Evolutionary conservation across 768 basidiomycete species (phyloP), one percentile per base, ranked within the genome.

Genomic region (Tulasnella sp.): DNA sequence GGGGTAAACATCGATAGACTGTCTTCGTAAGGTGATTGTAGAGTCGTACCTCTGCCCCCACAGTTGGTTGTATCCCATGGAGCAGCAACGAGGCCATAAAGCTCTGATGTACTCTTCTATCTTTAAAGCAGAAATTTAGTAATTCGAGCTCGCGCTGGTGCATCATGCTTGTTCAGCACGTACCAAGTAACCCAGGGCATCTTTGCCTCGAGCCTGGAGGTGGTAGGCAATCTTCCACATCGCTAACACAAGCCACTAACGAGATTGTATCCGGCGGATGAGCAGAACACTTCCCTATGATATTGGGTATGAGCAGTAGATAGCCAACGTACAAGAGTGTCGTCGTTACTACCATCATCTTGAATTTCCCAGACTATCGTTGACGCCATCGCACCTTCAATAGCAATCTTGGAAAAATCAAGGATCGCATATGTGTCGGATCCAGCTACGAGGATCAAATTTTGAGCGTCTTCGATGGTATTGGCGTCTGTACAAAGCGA

Each of bases 171-270:
- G 34, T 15, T 5, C 34, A 15, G 5, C 34, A 65, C 49, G 65
- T 3, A 71, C 66, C 60, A 63, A 61, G 52, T 67, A 72, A 17
- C 42, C 25, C 22, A 44, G 45, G 29, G 25, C 44, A 45, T 66
- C 62, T 62, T 68, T 62, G 24, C 76, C 76, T 49, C 74, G 70
- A 17, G 68, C 67, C 19, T 63, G 65, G 62, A 76, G 77, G 68
- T 80, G 80, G 64, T 82, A 79, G 0, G 71, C 75, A 7, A 81
- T 76, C 68, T 79, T 81, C 80, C 78, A 80, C 8, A 80, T 66
- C 8, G 78, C 73, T 17, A 80, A 67, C 30, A 80, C 75, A 34
- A 80, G 68, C 80, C 80, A 82, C 79, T 81, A 48, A 25, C 34
- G 34, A 38, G 7, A 38, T 15, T 15, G 15, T 38, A 15, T 38